Evolutionary conservation across 2,329 filamentous ascomycete genomes (phyloP).

Genomic region (Lomentospora prolificans): DNA sequence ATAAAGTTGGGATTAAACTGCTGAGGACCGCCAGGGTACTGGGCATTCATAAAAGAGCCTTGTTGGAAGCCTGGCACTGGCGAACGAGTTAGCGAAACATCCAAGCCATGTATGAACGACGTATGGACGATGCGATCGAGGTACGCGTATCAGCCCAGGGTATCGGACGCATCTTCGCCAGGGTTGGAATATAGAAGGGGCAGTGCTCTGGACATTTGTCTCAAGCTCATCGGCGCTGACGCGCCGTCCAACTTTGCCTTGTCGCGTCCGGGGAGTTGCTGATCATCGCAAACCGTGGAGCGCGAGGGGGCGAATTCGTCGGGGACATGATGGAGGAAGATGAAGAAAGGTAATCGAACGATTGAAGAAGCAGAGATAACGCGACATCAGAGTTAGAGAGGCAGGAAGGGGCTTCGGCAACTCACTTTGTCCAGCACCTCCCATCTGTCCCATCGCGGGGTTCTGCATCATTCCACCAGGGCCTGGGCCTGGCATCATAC

Average conservation of each 20-base stretch:
- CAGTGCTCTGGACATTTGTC: background rate
- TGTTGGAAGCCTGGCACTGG: constrained; percentile 6
- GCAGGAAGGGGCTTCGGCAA: constrained; percentile 11
- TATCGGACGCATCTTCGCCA: no score
- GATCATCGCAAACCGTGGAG: no score
- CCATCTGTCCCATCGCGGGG: constrained; percentile 48
- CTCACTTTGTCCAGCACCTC: constrained; percentile 51
- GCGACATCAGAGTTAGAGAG: background rate
- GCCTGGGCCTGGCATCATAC: constrained; percentile 42
- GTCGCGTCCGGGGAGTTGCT: no score
- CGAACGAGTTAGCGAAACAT: background rate
- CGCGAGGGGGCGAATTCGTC: background rate
- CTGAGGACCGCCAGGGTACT: constrained; percentile 41
- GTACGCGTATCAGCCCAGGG: no score
- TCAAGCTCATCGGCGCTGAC: no score
- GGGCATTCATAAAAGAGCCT: constrained; percentile 23
- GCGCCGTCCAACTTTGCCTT: no score
- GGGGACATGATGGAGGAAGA: background rate
- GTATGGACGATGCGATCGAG: background rate
- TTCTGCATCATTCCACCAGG: constrained; percentile 56
- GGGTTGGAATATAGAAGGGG: no score
- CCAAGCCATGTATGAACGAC: background rate
- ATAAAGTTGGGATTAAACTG: constrained; percentile 45
- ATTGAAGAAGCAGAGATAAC: background rate
- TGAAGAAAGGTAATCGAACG: background rate